Evolutionary conservation across 352 stramenopile species (phyloP), one percentile per base, ranked within the genome.

Genomic region (Globisporangium radiosum): DNA sequence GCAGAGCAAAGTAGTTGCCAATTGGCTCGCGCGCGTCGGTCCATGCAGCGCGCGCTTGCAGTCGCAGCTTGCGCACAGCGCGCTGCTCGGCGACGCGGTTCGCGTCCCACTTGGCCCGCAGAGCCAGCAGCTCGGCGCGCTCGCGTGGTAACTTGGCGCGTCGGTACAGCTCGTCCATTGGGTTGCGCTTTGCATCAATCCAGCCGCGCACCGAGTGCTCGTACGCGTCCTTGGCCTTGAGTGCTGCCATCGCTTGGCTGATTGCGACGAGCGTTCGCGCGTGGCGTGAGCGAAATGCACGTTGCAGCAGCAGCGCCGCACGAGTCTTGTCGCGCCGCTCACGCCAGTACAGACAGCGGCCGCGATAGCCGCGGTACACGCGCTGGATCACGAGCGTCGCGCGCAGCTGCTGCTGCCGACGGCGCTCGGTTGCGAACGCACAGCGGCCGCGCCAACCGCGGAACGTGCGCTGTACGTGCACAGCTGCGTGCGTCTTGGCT

Each of bases 151-250:
- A 51, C 51, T 75, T 78, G 11, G 76, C 76, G n/a, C 79, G 71
- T 3, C 71, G 65, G 59, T 81, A 86, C 4, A 87, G 71, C 33
- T 87, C 75, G 52, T 86, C 73, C 71, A 87, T 87, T 33, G 79
- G 79, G 54, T 86, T 86, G 14, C 76, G 76, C 69, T 66, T 70
- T 14, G 73, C 64, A 40, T 87, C 73, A 4, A 87, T 44, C 65
- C 68, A 74, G 4, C 75, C 75, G 6, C 81, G 47, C 0, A 87
- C 56, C 10, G 79, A 85, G 47, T 69, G 66, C 37, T 87, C 75
- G 52, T 87, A 71, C 50, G 78, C 72, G 38, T 85, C 76, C 17
- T 83, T 84, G 0, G 76, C 75, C 45, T 78, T 82, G 17, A 89
- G 68, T 9, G 79, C 75, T 5, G 65, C 62, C 2, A 72, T 61